These are phyloP conservation scores for Sporothrix protearum DNA, from an alignment of 2,329 filamentous ascomycete genomes.

Conservation along the genomic window DNA sequence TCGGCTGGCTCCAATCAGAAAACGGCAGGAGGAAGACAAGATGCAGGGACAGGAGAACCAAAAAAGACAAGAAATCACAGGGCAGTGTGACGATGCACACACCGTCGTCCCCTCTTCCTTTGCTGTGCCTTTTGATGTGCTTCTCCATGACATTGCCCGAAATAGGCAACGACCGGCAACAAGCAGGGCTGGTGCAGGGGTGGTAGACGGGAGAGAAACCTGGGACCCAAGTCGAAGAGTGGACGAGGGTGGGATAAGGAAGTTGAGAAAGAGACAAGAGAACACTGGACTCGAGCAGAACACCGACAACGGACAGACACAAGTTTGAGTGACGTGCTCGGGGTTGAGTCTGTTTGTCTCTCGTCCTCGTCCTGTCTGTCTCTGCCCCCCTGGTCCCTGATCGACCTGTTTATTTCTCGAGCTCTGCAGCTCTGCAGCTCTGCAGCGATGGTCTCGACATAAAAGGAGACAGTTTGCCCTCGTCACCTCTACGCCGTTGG, in stretches of 20 bases:
- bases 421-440: background rate
- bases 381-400: background rate
- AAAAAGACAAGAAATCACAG: background rate
- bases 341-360: background rate
- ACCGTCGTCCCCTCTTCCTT: background rate
- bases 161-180: background rate
- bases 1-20: slow-evolving; percentile 9
- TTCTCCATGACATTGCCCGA: slow-evolving; percentile 13
- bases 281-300: background rate
- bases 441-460: background rate
- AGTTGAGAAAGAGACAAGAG: background rate
- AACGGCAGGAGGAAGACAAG: slow-evolving; percentile 11
- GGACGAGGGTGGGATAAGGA: background rate
- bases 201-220: background rate
- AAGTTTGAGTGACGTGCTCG: slow-evolving; percentile 1
- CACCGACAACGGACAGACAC: background rate
- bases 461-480: background rate
- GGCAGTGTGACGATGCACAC: background rate
- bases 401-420: background rate
- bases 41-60: background rate
- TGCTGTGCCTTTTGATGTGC: background rate
- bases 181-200: background rate
- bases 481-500: background rate
- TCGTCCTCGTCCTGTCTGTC: background rate
- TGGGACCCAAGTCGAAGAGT: background rate